Evolutionary conservation across 1,284 basidiomycete genomes (phyloP), one percentile per base, ranked within the genome.

Genomic region (Schizophyllum amplum): DNA sequence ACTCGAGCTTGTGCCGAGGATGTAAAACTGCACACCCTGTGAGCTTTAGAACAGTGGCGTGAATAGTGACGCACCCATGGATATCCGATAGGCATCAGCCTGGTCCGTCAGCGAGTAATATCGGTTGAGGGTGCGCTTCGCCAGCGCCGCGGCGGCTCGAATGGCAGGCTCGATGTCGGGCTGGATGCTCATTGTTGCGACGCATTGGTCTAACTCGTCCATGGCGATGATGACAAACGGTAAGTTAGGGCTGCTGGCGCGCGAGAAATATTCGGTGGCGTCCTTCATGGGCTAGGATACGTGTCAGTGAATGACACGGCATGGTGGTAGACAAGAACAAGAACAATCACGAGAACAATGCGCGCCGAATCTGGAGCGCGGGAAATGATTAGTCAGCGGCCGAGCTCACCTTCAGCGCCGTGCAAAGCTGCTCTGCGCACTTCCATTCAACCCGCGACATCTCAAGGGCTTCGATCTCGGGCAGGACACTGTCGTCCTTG

Each of bases 201-300:
- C 59, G 0, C 57, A 9, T 20, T 63, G 25, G 52, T 72, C 65
- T 20, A 72, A 62, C 27, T 61, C 53, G 53, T 73, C 72, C 69
- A 74, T 74, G 1, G 67, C 65, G 1, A 70, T 71, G 47, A 74
- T 71, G 0, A 75, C 67, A 0, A 46, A 62, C 0, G 67, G 60
- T 22, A 73, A 53, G 51, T 57, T 66, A 0, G 68, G 61, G 1
- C 55, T 62, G 1, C 55, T 54, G n/a, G 47, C 47, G 17, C 60
- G 54, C 1, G 66, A 73, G 60, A 73, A 73, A 57, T 64, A 71
- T 0, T 66, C 59, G 24, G 66, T 71, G 24, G 66, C 67, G 46
- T 71, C 61, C 48, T 70, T 69, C 60, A 72, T 67, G 13, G 54
- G 23, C 59, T 60, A n/a, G n/a, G n/a, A n/a, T n/a, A n/a, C n/a